Conservation (phyloP, 75 land plant genomes). For the Isoetes taiwanensis region DNA sequence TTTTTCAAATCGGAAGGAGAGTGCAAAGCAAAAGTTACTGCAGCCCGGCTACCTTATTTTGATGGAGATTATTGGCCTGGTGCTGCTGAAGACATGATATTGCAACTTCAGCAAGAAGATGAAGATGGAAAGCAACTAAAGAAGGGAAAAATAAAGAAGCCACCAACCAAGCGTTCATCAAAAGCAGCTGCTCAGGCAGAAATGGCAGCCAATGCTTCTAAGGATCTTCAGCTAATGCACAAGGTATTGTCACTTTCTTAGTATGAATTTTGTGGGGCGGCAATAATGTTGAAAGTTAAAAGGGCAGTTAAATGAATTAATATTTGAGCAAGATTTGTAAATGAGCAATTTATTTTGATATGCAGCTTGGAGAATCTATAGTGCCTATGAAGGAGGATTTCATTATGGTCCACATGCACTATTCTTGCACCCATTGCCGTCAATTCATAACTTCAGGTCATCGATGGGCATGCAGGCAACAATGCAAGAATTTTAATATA, state of each 20-base stretch:
- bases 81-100: constrained; percentile 90
- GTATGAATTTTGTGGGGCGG: constrained; percentile 51
- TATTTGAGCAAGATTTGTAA: no score
- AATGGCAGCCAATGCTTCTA: constrained; percentile 66
- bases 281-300: no score
- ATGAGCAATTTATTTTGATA: no score
- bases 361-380: constrained; percentile 91
- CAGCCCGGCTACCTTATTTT: constrained; percentile 88
- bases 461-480: constrained; percentile 85
- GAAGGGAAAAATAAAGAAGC: constrained; percentile 63
- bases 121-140: constrained; percentile 59
- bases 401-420: constrained; percentile 90
- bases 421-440: constrained; percentile 78
- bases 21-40: constrained; percentile 84
- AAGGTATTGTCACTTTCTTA: constrained; percentile 36
- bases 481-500: constrained; percentile 75
- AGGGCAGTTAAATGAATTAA: no score
- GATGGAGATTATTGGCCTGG: constrained; percentile 99
- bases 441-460: constrained; percentile 57
- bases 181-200: constrained; percentile 81
- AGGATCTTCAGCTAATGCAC: constrained; percentile 76
- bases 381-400: constrained; percentile 96
- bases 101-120: constrained; percentile 62
- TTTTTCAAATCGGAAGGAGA: constrained; percentile 69
- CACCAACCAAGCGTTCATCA: constrained; percentile 62